Percentiles rank a stretch among this genome's conserved stretches.
Conservation (phyloP, 345 rosid genomes). For the Brassica rapa region DNA sequence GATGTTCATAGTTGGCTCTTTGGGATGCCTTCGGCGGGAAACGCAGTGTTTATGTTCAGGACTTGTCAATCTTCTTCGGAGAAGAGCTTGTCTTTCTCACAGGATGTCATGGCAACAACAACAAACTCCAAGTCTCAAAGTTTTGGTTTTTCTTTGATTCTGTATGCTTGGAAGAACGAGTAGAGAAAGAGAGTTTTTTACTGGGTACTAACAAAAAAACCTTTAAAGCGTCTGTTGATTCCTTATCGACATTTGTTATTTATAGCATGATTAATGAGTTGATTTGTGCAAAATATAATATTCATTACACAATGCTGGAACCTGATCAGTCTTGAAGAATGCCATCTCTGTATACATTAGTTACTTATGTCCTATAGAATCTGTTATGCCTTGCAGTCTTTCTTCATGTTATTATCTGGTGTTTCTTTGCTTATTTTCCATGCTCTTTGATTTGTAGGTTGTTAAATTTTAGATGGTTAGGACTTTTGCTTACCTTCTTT, state of each 20-base stretch:
- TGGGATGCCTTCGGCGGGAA: slow-evolving; percentile 63
- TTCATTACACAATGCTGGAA: slow-evolving; percentile 17
- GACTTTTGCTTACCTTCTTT: not conserved
- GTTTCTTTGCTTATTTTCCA: no score
- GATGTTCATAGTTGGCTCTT: slow-evolving; percentile 95
- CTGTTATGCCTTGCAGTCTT: not conserved
- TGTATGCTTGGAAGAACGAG: slow-evolving; percentile 76
- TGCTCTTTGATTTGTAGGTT: not conserved
- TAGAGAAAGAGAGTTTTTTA: slow-evolving; percentile 31
- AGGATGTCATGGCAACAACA: slow-evolving; percentile 36
- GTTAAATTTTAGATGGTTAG: not conserved
- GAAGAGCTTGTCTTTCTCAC: slow-evolving; percentile 52
- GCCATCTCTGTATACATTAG: not conserved
- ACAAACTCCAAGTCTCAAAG: slow-evolving; percentile 58
- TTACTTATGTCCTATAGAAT: not conserved
- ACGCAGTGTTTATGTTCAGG: slow-evolving; percentile 92
- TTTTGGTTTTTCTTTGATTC: slow-evolving; percentile 67
- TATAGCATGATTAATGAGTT: slow-evolving; percentile 34
- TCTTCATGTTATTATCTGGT: not conserved
- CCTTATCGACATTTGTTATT: slow-evolving; percentile 32
- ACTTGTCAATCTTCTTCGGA: slow-evolving; percentile 57
- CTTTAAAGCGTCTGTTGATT: slow-evolving; percentile 31
- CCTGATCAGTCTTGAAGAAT: slow-evolving; percentile 15
- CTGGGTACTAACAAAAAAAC: slow-evolving; percentile 29
- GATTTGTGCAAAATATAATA: slow-evolving; percentile 11